These are phyloP conservation scores for Trifolium repens DNA, from an alignment of 306 rosid genomes.

Conservation along the genomic window DNA sequence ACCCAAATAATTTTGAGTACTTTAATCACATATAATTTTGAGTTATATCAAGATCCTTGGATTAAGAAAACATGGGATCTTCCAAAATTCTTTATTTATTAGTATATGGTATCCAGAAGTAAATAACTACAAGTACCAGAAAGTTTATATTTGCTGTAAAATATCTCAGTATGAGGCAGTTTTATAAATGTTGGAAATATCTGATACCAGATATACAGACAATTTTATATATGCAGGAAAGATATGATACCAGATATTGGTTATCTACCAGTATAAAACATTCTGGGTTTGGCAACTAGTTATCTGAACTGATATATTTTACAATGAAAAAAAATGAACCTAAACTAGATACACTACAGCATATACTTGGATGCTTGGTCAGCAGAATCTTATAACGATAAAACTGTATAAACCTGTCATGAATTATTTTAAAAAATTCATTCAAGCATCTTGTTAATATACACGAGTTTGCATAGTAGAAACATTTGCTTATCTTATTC, in stretches of 20 bases:
- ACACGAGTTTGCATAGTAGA: neutral
- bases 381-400: constrained; percentile 7
- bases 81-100: constrained; percentile 15
- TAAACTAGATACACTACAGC: constrained; percentile 2
- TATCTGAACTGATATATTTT: neutral
- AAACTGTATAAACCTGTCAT: neutral
- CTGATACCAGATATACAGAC: neutral
- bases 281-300: neutral
- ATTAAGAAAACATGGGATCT: constrained; percentile 23
- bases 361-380: constrained; percentile 14
- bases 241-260: neutral
- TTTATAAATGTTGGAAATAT: neutral
- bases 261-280: neutral
- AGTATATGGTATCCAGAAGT: neutral
- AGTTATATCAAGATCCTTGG: constrained; percentile 24
- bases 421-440: neutral
- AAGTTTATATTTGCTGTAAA: constrained; percentile 18
- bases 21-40: constrained; percentile 10
- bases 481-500: constrained; percentile 19
- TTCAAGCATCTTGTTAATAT: constrained; percentile 21
- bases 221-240: neutral
- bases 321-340: constrained; percentile 28
- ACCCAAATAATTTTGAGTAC: constrained; percentile 1
- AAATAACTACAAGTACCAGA: neutral
- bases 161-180: neutral